A percentile compares a stretch with the other conserved stretches of the same genome.
Conservation (phyloP, 2,329 filamentous ascomycete genomes). For the Penicillium sp. region DNA sequence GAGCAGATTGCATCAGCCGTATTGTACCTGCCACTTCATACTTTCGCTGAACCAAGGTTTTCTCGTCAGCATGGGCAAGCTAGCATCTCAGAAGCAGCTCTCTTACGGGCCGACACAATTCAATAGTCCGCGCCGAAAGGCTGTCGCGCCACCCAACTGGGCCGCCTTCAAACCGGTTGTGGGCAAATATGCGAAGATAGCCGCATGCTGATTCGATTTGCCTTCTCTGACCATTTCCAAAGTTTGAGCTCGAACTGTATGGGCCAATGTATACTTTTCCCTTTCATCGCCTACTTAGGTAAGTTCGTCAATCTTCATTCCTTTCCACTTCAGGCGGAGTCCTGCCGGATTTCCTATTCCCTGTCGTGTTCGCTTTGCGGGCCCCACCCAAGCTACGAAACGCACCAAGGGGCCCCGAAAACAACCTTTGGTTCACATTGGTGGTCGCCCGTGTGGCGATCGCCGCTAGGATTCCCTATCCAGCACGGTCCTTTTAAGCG, state of each 20-base stretch:
- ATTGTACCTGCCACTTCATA: not conserved
- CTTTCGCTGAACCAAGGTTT: not conserved
- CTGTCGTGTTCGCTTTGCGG: not conserved
- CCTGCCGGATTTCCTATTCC: not conserved
- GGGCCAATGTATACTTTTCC: not conserved
- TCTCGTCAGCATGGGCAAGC: not conserved
- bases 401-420: not conserved
- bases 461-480: constrained; percentile 32
- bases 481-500: not conserved
- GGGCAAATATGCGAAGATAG: not conserved
- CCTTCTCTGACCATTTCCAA: constrained; percentile 1
- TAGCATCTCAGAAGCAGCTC: not conserved
- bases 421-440: not conserved
- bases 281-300: not conserved
- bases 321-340: not conserved
- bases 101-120: not conserved
- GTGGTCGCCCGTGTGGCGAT: constrained; percentile 20
- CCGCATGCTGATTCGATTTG: constrained; percentile 5
- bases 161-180: constrained; percentile 10
- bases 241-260: not conserved
- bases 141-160: constrained; percentile 7
- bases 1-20: not conserved
- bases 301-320: not conserved
- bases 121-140: constrained; percentile 1
- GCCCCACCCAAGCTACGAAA: constrained; percentile 26